Base-by-base conservation (phyloP, 805 yeast species). In the Candida methanosorbosa region DNA sequence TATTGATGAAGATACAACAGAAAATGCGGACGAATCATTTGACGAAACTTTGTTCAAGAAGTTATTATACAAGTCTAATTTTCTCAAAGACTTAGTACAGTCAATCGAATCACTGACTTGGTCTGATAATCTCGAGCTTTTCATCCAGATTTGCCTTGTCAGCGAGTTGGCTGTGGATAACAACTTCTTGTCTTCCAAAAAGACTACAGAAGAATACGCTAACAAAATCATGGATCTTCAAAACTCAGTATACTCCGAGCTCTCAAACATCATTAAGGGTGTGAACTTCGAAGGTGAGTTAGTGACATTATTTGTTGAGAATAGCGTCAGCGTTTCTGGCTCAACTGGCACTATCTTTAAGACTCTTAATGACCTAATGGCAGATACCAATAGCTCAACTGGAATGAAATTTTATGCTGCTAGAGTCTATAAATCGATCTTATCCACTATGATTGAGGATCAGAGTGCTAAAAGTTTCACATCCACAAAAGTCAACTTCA, bases 81-180 rank as follows among this genome's bases (percentile, higher is more conserved):
- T 16, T 19, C 13, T 29, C 15, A 3, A 17, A 5, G 19, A 40
- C 22, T 24, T 41, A 3, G n/a, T n/a, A n/a, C n/a, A n/a, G n/a
- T n/a, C n/a, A n/a, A n/a, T n/a, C n/a, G n/a, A n/a, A n/a, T n/a
- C n/a, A n/a, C n/a, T n/a, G n/a, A n/a, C n/a, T n/a, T n/a, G n/a
- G n/a, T n/a, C n/a, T n/a, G n/a, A n/a, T n/a, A n/a, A n/a, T n/a
- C n/a, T n/a, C n/a, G n/a, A n/a, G n/a, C n/a, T n/a, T n/a, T n/a
- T n/a, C n/a, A 21, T 34, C 16, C 35, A 56, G 14, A 32, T 64
- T n/a, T 49, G 61, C 4, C 33, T 66, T 23, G 24, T 60, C 4
- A 46, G 56, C 6, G 70, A 68, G 38, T 38, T 65, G 3, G 56
- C 59, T 0, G 39, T 44, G 13, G 75, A 71, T 40, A 61, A 48